Evolutionary conservation across 169 alveolate species (phyloP).

Genomic region (Besnoitia besnoiti): DNA sequence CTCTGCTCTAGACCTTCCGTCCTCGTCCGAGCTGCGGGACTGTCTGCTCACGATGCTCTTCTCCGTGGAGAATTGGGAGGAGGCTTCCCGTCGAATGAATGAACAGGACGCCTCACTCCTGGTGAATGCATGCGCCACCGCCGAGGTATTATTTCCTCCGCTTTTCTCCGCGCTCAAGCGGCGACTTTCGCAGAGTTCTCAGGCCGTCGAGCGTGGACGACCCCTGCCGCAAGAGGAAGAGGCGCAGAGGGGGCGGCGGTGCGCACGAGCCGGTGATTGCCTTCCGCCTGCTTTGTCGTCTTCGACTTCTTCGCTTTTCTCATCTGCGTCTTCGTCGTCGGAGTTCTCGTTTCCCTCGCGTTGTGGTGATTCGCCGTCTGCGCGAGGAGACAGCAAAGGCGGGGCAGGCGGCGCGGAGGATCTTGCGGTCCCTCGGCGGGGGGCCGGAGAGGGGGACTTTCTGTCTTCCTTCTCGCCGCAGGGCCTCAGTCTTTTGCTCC

Average conservation of each 20-base stretch:
- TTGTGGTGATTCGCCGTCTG: neutral
- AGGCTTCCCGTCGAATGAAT: neutral
- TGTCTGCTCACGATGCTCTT: neutral
- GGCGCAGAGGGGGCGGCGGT: no score
- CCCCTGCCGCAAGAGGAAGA: no score
- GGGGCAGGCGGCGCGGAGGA: no score
- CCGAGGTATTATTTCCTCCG: neutral
- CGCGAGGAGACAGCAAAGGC: no score
- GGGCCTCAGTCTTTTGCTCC: neutral
- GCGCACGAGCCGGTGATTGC: no score
- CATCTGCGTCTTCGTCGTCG: no score
- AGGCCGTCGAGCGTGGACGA: no score
- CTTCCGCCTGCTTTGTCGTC: no score
- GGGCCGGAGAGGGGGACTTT: neutral
- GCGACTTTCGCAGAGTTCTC: no score
- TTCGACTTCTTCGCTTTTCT: no score
- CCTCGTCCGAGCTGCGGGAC: neutral
- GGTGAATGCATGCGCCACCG: constrained; percentile 15
- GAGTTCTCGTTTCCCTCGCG: neutral
- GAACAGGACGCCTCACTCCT: constrained; percentile 29
- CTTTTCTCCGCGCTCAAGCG: neutral
- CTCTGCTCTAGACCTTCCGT: no score
- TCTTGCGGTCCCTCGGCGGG: no score
- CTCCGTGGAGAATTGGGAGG: neutral
- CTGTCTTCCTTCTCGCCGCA: constrained; percentile 17